These are phyloP conservation scores for Isoetes engelmannii DNA, from an alignment of 83 land plant species.

Conservation along the genomic window DNA sequence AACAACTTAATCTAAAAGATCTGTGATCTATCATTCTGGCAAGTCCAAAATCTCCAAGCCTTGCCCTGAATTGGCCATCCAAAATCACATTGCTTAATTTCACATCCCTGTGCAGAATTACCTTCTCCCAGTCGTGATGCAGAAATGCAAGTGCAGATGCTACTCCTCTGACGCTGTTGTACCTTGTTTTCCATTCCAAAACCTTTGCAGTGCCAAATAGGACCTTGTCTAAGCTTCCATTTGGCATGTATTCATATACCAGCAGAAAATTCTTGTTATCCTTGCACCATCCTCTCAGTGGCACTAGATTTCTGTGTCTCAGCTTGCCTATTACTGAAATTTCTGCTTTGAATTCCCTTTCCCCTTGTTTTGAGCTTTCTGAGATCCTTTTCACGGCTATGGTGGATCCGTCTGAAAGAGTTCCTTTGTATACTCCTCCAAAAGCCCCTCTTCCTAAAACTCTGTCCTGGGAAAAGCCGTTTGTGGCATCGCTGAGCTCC, in stretches of 20 bases:
- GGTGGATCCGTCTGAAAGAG: constrained; percentile 9
- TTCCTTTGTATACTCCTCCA: constrained; percentile 26
- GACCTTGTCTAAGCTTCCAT: constrained; percentile 31
- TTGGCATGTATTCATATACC: constrained; percentile 40
- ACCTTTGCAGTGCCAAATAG: neutral
- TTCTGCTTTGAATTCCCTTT: constrained; percentile 18
- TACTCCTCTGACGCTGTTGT: constrained; percentile 6
- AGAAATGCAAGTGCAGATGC: constrained; percentile 14
- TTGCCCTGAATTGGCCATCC: constrained; percentile 14
- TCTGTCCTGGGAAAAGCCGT: constrained; percentile 4
- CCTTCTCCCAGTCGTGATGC: constrained; percentile 19
- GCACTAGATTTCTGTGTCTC: constrained; percentile 22
- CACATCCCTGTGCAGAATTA: constrained; percentile 14
- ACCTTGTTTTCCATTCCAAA: constrained; percentile 15
- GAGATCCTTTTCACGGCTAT: constrained; percentile 16
- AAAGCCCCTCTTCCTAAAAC: constrained; percentile 18
- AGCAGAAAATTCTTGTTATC: constrained; percentile 14
- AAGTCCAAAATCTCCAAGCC: constrained; percentile 26
- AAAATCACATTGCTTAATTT: constrained; percentile 17
- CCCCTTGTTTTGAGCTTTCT: constrained; percentile 5
- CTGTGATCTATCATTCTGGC: neutral
- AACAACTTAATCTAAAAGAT: neutral
- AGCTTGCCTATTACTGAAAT: constrained; percentile 15
- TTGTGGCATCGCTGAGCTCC: constrained; percentile 26
- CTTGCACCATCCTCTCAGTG: constrained; percentile 25